Conservation (phyloP, 225 moss, liverwort and hornwort genomes). For the Pleurozium schreberi region DNA sequence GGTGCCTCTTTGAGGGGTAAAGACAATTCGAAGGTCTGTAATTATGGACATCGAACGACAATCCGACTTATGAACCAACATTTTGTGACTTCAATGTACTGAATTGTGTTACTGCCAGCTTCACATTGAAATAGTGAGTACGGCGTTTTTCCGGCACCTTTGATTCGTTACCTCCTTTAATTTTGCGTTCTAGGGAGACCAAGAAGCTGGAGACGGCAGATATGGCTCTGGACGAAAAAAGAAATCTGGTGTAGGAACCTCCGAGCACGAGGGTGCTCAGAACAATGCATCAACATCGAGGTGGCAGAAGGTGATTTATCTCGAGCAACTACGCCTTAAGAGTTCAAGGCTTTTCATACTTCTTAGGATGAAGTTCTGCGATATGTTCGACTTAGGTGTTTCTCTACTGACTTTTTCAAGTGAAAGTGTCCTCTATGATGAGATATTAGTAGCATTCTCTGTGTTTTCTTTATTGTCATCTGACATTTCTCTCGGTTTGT, state of each 20-base stretch:
- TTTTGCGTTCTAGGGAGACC: slow-evolving; percentile 24
- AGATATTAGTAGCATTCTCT: neutral
- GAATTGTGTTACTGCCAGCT: neutral
- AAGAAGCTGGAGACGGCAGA: slow-evolving; percentile 16
- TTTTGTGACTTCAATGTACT: neutral
- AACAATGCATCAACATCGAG: slow-evolving; percentile 6
- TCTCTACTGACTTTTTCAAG: neutral
- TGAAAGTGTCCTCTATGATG: neutral
- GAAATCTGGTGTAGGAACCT: slow-evolving; percentile 26
- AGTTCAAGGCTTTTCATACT: neutral
- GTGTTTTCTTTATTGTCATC: neutral
- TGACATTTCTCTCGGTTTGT: neutral
- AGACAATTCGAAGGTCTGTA: slow-evolving; percentile 57
- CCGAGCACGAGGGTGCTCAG: slow-evolving; percentile 8
- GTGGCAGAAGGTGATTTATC: slow-evolving; percentile 38
- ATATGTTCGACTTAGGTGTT: neutral
- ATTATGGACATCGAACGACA: neutral
- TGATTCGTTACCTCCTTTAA: neutral
- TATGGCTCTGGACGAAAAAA: slow-evolving; percentile 26
- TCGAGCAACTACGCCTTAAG: neutral
- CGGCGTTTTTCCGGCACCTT: neutral
- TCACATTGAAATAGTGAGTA: neutral
- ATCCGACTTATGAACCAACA: neutral
- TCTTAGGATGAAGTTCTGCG: neutral
- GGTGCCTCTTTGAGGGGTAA: slow-evolving; percentile 26